Evolutionary conservation across 139 green algal genomes (phyloP).

Genomic region (Tetraselmis chui): DNA sequence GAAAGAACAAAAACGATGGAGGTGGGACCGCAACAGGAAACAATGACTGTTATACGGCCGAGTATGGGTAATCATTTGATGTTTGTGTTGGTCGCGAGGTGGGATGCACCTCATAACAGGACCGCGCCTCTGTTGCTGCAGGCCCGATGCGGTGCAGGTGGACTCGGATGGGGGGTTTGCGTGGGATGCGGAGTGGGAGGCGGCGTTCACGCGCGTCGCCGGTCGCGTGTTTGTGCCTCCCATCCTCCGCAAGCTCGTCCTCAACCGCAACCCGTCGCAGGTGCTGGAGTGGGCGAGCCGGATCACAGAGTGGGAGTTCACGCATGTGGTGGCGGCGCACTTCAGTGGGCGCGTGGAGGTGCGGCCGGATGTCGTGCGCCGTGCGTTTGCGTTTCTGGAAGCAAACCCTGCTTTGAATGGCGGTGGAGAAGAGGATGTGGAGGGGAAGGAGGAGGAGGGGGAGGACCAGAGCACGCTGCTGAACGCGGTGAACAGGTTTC

Average conservation of each 20-base stretch:
- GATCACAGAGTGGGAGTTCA: background rate
- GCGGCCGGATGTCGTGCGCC: background rate
- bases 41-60: too few species aligned
- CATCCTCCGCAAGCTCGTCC: background rate
- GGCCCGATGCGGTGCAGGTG: background rate
- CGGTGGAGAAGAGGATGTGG: too few species aligned
- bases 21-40: too few species aligned
- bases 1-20: too few species aligned
- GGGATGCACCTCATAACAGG: too few species aligned
- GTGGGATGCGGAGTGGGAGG: background rate
- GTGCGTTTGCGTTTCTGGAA: background rate
- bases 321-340: background rate
- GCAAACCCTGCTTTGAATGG: too few species aligned
- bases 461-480: background rate
- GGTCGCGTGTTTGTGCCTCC: background rate
- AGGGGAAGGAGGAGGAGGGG: background rate
- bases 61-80: too few species aligned
- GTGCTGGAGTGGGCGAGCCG: background rate
- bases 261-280: background rate
- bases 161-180: background rate
- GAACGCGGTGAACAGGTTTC: background rate
- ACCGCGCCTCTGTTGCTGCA: too few species aligned
- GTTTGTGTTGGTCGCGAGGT: too few species aligned
- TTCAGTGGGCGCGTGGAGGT: background rate
- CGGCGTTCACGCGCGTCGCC: background rate